These are phyloP conservation scores for Paramyrothecium sp. DNA, from an alignment of 2,329 filamentous ascomycete species.

Conservation along the genomic window DNA sequence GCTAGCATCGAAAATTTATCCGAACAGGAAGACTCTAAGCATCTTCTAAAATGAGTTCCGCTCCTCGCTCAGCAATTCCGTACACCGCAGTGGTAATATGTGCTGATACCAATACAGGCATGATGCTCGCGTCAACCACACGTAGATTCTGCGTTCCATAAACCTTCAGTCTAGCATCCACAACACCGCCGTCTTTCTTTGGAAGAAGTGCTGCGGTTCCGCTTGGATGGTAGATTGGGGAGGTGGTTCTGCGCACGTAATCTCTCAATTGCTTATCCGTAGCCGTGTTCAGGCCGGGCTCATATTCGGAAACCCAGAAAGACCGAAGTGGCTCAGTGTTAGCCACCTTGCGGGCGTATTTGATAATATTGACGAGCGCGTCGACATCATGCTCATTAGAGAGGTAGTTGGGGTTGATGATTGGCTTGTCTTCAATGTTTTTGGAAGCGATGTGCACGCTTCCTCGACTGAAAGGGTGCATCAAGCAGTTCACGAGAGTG, in stretches of 20 bases:
- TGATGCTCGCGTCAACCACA: constrained; percentile 2
- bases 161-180: not conserved
- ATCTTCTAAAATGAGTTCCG: not conserved
- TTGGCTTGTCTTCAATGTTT: not conserved
- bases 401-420: constrained; percentile 2
- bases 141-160: not conserved
- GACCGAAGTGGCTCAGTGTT: not conserved
- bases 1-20: no score
- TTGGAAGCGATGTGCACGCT: constrained; percentile 1
- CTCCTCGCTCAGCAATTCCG: constrained; percentile 1
- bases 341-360: not conserved
- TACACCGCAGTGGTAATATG: constrained; percentile 1
- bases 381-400: not conserved
- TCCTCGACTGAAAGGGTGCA: not conserved
- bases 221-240: not conserved
- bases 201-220: not conserved
- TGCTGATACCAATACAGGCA: constrained; percentile 1
- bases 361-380: not conserved
- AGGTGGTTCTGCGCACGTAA: not conserved
- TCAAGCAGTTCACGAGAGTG: not conserved
- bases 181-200: not conserved
- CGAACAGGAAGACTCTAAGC: no score
- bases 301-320: not conserved
- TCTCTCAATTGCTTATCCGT: constrained; percentile 1
- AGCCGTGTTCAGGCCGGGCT: not conserved